Base-by-base conservation (phyloP, 2,329 filamentous ascomycete genomes). In the Neopestalotiopsis clavispora region DNA sequence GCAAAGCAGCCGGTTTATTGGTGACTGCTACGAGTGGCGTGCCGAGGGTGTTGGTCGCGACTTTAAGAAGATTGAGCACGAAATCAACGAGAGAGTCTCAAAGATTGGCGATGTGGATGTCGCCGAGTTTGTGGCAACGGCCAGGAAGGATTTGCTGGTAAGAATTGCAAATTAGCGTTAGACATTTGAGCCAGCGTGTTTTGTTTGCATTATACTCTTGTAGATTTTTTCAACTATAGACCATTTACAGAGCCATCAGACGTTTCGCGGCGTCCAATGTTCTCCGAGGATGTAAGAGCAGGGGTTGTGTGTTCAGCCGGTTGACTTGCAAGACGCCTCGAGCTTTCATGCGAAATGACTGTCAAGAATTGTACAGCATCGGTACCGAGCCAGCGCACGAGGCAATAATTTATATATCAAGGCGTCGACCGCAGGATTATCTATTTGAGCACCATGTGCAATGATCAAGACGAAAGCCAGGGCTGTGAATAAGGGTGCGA, bases 1-100 rank as follows among this genome's bases (percentile, higher is more conserved):
- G 4, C 66, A 68, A 61, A 67, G 66, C 62, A 70, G 68, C 42
- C 56, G 68, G 0, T 61, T 57, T 28, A 64, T 67, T 38, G 59
- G 57, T 3, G 68, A 69, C 14, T 38, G 66, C 59, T 69, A 69
- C 60, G 56, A 69, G 58, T 62, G 58, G 56, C 56, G 67, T 1
- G 67, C 67, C 40, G 42, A 30, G 23, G 63, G 38, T 20, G 63
- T 58, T 14, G 64, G 64, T 12, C 52, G 34, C 28, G 64, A 66
- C n/a, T 57, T 66, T 12, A n/a, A 13, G 23, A 66, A 66, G 49
- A 58, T 66, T 17, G 64, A 66, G 64, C 23, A 38, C 42, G 52
- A 57, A 30, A 66, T 66, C 30, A 56, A 58, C 30, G 17, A 34
- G 45, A 57, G 64, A 23, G 20, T 57, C 17, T n/a, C 14, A 4